Evolutionary conservation across 257 asterid species (phyloP).

Genomic region (Leptodermis oblonga): DNA sequence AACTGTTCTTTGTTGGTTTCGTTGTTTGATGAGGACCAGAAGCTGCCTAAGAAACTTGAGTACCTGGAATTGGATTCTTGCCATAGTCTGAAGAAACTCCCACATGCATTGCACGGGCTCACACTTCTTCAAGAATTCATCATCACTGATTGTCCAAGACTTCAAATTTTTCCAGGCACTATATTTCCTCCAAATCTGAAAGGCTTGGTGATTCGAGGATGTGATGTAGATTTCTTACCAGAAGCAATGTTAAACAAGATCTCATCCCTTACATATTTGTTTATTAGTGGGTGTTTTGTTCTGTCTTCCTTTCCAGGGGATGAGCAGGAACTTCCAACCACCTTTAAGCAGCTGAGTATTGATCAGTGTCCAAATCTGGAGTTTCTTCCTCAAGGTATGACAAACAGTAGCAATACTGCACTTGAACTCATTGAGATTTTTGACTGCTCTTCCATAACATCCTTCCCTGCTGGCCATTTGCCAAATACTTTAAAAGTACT

Average conservation of each 20-base stretch:
- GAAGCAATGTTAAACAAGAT: constrained; percentile 32
- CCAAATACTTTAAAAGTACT: constrained; percentile 40
- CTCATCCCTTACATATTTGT: constrained; percentile 32
- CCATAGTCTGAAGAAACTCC: constrained; percentile 38
- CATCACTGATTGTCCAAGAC: constrained; percentile 42
- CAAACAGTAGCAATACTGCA: constrained; percentile 27
- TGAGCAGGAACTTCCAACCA: constrained; percentile 30
- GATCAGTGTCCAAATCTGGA: constrained; percentile 41
- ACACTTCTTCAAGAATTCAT: constrained; percentile 36
- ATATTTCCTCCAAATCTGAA: constrained; percentile 39
- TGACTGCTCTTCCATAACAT: constrained; percentile 39
- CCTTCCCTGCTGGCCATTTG: constrained; percentile 37
- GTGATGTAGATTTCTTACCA: constrained; percentile 40
- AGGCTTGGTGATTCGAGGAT: constrained; percentile 45
- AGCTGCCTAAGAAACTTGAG: constrained; percentile 37
- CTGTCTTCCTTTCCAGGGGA: constrained; percentile 36
- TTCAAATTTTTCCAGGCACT: constrained; percentile 30
- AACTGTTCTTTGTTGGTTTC: constrained; percentile 34
- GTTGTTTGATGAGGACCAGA: constrained; percentile 28
- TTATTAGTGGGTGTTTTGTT: constrained; percentile 40
- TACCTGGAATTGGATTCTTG: constrained; percentile 40
- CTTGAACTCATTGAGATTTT: constrained; percentile 44
- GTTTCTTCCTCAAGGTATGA: constrained; percentile 46
- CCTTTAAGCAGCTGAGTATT: constrained; percentile 40
- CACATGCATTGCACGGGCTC: constrained; percentile 29